Conservation (phyloP, 495 filamentous ascomycete genomes). For the Aspergillus affinis region DNA sequence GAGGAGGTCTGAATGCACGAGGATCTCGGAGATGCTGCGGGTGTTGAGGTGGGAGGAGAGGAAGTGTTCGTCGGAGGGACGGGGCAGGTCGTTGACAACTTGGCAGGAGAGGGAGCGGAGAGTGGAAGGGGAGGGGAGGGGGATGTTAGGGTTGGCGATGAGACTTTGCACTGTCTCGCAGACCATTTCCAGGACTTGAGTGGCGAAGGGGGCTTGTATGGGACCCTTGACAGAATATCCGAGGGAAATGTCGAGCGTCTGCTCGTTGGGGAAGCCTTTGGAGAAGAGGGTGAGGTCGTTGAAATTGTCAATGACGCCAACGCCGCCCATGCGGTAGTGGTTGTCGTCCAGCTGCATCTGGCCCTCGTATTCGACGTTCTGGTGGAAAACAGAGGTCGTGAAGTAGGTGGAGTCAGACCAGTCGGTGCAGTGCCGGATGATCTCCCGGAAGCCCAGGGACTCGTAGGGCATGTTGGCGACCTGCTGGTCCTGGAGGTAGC, state of each 20-base stretch:
- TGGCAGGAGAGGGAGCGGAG: constrained; percentile 35
- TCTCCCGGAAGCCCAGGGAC: constrained; percentile 58
- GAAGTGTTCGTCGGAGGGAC: constrained; percentile 29
- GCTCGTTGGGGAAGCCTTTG: constrained; percentile 35
- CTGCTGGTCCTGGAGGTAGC: constrained; percentile 57
- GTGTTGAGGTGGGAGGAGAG: constrained; percentile 40
- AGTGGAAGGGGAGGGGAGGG: constrained; percentile 44
- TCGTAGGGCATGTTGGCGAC: constrained; percentile 59
- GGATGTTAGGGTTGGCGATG: constrained; percentile 41
- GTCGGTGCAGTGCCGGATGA: constrained; percentile 56
- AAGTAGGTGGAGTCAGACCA: constrained; percentile 56
- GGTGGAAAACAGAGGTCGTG: constrained; percentile 49
- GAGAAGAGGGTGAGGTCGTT: constrained; percentile 52
- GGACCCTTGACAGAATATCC: constrained; percentile 47
- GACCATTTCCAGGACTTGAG: constrained; percentile 48
- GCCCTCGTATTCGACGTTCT: constrained; percentile 44
- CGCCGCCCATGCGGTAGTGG: constrained; percentile 49
- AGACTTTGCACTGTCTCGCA: constrained; percentile 48
- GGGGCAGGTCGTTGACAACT: constrained; percentile 28
- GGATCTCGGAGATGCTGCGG: constrained; percentile 47
- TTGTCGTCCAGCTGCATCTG: constrained; percentile 46
- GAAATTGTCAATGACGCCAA: constrained; percentile 51
- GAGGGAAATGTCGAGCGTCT: constrained; percentile 43
- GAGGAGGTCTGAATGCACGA: constrained; percentile 46
- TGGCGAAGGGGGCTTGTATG: constrained; percentile 40